These are phyloP conservation scores for Neurospora hispaniola DNA, from an alignment of 495 filamentous ascomycete species.

Conservation along the genomic window DNA sequence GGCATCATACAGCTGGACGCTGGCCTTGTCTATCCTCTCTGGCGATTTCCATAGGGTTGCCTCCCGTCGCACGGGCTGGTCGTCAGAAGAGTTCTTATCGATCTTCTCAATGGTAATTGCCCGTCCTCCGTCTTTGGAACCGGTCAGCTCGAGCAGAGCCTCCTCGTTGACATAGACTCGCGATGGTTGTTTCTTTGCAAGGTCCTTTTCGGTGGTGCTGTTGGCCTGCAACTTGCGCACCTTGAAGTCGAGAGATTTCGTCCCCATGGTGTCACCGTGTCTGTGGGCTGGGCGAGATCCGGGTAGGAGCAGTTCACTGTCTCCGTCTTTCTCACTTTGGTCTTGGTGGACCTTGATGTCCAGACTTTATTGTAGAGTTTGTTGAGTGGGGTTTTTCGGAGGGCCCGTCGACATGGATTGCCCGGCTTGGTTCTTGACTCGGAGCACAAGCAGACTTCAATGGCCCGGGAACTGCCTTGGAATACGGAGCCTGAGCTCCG, in stretches of 20 bases:
- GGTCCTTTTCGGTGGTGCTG: conserved; percentile 29
- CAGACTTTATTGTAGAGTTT: neutral
- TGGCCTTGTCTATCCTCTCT: conserved; percentile 52
- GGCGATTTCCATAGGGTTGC: conserved; percentile 56
- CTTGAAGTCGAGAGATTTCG: conserved; percentile 33
- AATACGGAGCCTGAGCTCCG: neutral
- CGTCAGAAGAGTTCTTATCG: conserved; percentile 17
- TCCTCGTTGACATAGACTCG: conserved; percentile 58
- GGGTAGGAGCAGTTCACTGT: neutral
- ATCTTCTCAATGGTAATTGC: conserved; percentile 41
- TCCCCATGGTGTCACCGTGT: neutral
- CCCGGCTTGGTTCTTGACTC: neutral
- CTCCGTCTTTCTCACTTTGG: neutral
- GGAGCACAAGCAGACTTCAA: neutral
- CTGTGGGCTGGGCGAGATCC: neutral
- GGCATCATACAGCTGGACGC: conserved; percentile 54
- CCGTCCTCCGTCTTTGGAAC: conserved; percentile 46
- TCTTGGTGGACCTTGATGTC: neutral
- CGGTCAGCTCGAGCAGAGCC: conserved; percentile 46
- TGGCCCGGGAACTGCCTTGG: neutral
- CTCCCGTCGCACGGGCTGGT: conserved; percentile 26
- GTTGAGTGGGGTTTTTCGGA: neutral
- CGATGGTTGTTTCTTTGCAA: conserved; percentile 32
- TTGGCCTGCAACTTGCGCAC: conserved; percentile 35
- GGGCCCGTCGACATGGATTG: neutral